phyloP scores from a whole-genome alignment of 1,284 basidiomycete genomes.

The Uromyces viciae-fabae region DNA sequence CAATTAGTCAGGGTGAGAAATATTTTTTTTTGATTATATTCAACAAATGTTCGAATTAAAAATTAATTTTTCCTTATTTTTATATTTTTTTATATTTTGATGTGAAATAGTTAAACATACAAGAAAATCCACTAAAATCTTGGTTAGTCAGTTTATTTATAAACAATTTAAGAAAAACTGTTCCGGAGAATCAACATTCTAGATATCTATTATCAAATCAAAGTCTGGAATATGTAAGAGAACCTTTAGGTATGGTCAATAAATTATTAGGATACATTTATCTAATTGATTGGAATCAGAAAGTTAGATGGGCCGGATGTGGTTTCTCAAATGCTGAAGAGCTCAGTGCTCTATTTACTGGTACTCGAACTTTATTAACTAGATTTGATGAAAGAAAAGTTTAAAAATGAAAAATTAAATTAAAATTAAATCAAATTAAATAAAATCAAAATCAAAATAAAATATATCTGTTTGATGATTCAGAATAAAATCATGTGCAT shows the following conservation, averaged over 20 bases:
- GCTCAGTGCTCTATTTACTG: conserved; percentile 17
- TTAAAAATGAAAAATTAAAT: not conserved
- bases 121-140: conserved; percentile 43
- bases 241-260: conserved; percentile 42
- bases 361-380: conserved; percentile 26
- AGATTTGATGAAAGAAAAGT: conserved; percentile 18
- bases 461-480: too few relatives aligned
- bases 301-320: conserved; percentile 45
- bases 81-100: not conserved
- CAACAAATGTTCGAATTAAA: not conserved
- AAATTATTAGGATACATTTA: conserved; percentile 42
- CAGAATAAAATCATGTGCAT: too few relatives aligned
- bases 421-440: not conserved
- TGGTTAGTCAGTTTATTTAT: conserved; percentile 44
- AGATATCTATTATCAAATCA: conserved; percentile 36
- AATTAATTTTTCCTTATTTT: not conserved
- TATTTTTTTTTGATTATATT: not conserved
- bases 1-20: conserved; percentile 33
- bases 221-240: conserved; percentile 43
- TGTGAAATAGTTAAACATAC: conserved; percentile 20
- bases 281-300: conserved; percentile 37
- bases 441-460: not conserved
- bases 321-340: conserved; percentile 42
- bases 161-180: conserved; percentile 35
- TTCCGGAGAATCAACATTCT: conserved; percentile 21